These are phyloP conservation scores for Castanea sativa DNA, from an alignment of 306 rosid species.

Conservation along the genomic window DNA sequence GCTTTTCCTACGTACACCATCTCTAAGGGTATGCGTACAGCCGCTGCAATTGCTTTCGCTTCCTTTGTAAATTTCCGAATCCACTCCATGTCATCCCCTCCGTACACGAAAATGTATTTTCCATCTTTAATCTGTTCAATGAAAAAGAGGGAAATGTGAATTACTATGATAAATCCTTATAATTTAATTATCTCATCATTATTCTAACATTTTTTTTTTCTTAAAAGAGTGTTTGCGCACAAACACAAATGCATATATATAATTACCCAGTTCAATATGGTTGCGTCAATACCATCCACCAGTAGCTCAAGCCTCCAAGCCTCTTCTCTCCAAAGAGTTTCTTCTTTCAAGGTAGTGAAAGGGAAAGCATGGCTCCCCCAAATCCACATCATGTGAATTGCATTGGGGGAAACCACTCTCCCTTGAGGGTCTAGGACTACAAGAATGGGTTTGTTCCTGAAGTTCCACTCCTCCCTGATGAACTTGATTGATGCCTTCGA, in stretches of 20 bases:
- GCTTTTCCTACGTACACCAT: too few relatives aligned
- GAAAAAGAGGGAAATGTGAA: too few relatives aligned
- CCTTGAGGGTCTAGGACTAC: conserved; percentile 70
- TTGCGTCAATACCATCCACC: conserved; percentile 51
- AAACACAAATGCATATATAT: conserved; percentile 9
- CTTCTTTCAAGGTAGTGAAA: conserved; percentile 55
- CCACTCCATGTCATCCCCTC: too few relatives aligned
- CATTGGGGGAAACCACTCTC: conserved; percentile 57
- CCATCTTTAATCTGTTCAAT: too few relatives aligned
- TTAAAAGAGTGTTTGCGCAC: too few relatives aligned
- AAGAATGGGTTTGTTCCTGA: conserved; percentile 54
- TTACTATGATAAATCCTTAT: too few relatives aligned
- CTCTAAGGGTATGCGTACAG: too few relatives aligned
- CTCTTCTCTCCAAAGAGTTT: conserved; percentile 64
- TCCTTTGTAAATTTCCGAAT: too few relatives aligned
- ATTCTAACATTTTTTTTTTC: too few relatives aligned
- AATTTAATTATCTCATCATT: too few relatives aligned
- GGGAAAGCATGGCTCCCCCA: conserved; percentile 72
- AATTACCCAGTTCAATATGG: conserved; percentile 57
- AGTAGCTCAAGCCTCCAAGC: conserved; percentile 57
- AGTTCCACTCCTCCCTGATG: conserved; percentile 53
- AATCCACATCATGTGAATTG: conserved; percentile 78
- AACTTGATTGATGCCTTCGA: conserved; percentile 44
- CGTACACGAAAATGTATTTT: too few relatives aligned
- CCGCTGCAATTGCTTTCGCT: too few relatives aligned